These are phyloP conservation scores for Sclerotinia sclerotiorum DNA, from an alignment of 2,329 filamentous ascomycete species.

Conservation along the genomic window DNA sequence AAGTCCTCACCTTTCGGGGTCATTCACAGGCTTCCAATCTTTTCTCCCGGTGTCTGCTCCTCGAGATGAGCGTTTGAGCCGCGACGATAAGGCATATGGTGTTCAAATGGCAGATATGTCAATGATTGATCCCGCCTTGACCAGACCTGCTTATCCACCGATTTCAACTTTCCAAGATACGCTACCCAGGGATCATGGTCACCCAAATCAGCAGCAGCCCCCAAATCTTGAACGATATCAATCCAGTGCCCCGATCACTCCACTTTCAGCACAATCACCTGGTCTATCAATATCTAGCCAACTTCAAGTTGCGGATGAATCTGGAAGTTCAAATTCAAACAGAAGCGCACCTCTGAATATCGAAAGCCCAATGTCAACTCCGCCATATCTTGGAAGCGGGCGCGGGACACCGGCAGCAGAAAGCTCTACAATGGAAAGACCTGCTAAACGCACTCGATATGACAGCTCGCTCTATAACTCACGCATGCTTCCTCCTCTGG, in stretches of 20 bases:
- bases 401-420: constrained; percentile 16
- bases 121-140: constrained; percentile 32
- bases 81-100: neutral
- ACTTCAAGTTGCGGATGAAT: constrained; percentile 24
- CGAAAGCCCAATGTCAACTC: constrained; percentile 29
- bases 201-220: constrained; percentile 24
- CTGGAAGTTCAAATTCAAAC: constrained; percentile 31
- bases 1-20: neutral
- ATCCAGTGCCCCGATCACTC: constrained; percentile 23
- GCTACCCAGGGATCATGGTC: constrained; percentile 14
- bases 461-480: constrained; percentile 8
- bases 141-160: constrained; percentile 15
- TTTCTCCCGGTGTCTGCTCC: neutral
- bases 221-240: constrained; percentile 35
- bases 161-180: constrained; percentile 22
- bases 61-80: neutral
- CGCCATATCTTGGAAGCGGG: constrained; percentile 25
- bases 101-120: constrained; percentile 8
- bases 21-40: constrained; percentile 2
- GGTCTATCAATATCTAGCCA: constrained; percentile 25
- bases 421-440: constrained; percentile 23
- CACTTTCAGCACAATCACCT: constrained; percentile 16
- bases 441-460: constrained; percentile 33
- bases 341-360: constrained; percentile 25
- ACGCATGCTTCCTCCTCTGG: constrained; percentile 18